These are phyloP conservation scores for Apocynum venetum DNA, from an alignment of 257 asterid species.

Conservation along the genomic window DNA sequence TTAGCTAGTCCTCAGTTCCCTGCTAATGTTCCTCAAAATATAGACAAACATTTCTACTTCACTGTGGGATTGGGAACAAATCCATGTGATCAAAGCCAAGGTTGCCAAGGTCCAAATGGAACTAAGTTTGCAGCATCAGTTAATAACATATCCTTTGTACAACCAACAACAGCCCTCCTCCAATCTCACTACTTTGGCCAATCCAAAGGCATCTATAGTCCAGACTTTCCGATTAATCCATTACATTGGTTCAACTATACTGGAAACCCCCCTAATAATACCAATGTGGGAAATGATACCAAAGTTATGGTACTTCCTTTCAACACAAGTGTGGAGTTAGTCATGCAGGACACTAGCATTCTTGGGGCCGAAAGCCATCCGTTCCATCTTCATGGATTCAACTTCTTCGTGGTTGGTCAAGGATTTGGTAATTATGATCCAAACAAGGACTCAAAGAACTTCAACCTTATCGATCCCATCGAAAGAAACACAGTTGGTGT, in stretches of 20 bases:
- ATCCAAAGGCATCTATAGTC: conserved; percentile 38
- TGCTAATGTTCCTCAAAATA: conserved; percentile 41
- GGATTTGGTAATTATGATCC: background rate
- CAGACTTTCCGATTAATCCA: conserved; percentile 53
- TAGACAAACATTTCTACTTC: conserved; percentile 40
- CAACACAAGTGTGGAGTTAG: background rate
- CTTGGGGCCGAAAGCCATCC: background rate
- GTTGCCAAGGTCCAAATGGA: conserved; percentile 67
- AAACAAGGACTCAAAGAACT: conserved; percentile 12
- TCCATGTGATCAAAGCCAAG: conserved; percentile 47
- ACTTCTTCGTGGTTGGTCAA: background rate
- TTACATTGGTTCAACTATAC: conserved; percentile 37
- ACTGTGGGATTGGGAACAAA: conserved; percentile 53
- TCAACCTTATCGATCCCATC: conserved; percentile 57
- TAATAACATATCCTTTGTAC: conserved; percentile 35
- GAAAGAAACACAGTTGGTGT: conserved; percentile 66
- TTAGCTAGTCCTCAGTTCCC: conserved; percentile 48
- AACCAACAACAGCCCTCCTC: conserved; percentile 51
- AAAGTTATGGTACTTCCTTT: background rate
- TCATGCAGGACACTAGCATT: background rate
- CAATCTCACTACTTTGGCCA: conserved; percentile 44
- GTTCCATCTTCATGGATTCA: background rate
- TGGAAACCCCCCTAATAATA: conserved; percentile 15
- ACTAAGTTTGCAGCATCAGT: conserved; percentile 25
- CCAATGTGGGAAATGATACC: conserved; percentile 31